A percentile compares a stretch with the other conserved stretches of the same genome.
phyloP scores from a whole-genome alignment of 768 basidiomycete species.

The Paxillus rubicundulus region DNA sequence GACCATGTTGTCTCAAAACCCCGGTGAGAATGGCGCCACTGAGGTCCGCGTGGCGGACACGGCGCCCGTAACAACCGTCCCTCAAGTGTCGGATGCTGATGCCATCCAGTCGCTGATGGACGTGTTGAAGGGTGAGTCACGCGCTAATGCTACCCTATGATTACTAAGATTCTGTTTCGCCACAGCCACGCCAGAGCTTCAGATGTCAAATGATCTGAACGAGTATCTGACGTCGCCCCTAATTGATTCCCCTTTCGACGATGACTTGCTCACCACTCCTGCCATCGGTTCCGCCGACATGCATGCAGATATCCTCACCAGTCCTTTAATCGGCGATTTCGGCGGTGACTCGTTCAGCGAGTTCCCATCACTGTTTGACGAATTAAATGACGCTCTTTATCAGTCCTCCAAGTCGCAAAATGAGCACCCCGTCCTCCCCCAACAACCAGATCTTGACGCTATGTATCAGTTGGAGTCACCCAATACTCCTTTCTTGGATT shows the following conservation, averaged over 20 bases:
- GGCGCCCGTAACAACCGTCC: conserved; percentile 22
- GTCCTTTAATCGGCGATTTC: conserved; percentile 39
- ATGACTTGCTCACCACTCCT: conserved; percentile 43
- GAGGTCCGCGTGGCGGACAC: conserved; percentile 31
- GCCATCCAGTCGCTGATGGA: conserved; percentile 40
- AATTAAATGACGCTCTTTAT: conserved; percentile 16
- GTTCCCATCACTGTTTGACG: conserved; percentile 33
- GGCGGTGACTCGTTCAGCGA: conserved; percentile 33
- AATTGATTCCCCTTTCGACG: conserved; percentile 47
- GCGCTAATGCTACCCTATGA: not conserved
- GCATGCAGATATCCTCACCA: conserved; percentile 40
- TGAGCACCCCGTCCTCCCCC: conserved; percentile 7
- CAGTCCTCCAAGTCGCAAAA: conserved; percentile 12
- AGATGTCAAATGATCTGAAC: conserved; percentile 35
- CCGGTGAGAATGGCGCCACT: conserved; percentile 38
- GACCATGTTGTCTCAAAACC: conserved; percentile 60
- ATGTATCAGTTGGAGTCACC: conserved; percentile 51
- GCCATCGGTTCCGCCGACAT: conserved; percentile 37
- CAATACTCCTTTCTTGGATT: conserved; percentile 47
- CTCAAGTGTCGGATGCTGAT: conserved; percentile 24
- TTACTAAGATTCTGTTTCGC: not conserved
- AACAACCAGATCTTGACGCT: conserved; percentile 30
- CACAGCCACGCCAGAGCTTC: conserved; percentile 39
- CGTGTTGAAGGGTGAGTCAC: conserved; percentile 36
- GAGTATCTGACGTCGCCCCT: conserved; percentile 48